Evolutionary conservation across 371 early-diverging fungal species (phyloP), one percentile per base, ranked within the genome.

Genomic region (Rhizopus arrhizus): DNA sequence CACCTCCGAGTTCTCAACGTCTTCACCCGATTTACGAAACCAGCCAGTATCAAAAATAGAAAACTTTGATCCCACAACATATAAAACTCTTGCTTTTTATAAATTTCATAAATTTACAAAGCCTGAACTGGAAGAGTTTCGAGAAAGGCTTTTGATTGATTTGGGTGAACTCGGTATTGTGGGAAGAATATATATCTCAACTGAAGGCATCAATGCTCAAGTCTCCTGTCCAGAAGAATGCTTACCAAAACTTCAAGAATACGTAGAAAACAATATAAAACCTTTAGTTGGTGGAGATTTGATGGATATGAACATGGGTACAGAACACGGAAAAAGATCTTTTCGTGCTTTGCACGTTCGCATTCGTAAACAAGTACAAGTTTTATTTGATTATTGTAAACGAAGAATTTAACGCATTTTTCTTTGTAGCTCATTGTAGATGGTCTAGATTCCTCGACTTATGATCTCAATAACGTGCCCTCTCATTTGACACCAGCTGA

Each of bases 141-240:
- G 86, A n/a, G 72, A 78, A 59, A 66, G 69, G 45, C 69, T 88
- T 10, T 49, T 85, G 56, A 65, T 51, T 1, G 79, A 83, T 54
- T 62, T 89, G 8, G 70, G 74, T 12, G 59, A 71, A 32, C 65
- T 85, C 61, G 81, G 79, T 32, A 77, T 89, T 22, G 85, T 89
- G 0, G 93, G 91, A 2, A 81, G 93, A 15, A 86, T 92, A 34
- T 92, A 92, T 62, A 74, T 92, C 36, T 81, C 87, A n/a, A 74
- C 74, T 7, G 89, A 92, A 73, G 93, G 93, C 1, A 86, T 92
- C 73, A 93, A 93, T 66, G 91, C 90, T 28, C 93, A 93, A 68
- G 70, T 92, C n/a, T 86, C 90, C 42, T 85, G 89, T 50, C 91
- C 91, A 31, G 73, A 72, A 36, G 68, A 74, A 7, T 68, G 78